Evolutionary conservation across 176 grass and related monocot species (phyloP).

Genomic region (Oryza meridionalis): DNA sequence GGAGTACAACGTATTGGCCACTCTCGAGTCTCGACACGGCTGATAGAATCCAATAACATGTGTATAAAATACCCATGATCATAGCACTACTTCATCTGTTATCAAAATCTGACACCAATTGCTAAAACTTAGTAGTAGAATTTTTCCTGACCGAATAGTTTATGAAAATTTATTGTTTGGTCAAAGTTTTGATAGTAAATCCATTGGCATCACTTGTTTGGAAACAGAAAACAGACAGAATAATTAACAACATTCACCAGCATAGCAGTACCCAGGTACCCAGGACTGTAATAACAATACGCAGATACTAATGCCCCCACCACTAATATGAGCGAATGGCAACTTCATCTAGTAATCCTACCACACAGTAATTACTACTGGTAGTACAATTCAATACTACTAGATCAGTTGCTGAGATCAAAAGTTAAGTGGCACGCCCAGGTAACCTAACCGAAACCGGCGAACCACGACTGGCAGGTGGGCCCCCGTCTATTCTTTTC

Average conservation of each 20-base stretch:
- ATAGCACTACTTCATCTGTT: neutral
- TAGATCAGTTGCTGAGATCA: neutral
- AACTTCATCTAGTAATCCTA: no score
- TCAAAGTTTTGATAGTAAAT: neutral
- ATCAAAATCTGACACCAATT: neutral
- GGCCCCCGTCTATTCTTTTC: neutral
- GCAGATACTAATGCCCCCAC: no score
- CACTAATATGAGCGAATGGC: no score
- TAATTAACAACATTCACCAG: no score
- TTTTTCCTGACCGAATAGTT: neutral
- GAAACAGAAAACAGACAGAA: neutral
- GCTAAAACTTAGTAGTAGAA: neutral
- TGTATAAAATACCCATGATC: neutral
- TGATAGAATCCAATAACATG: conserved; percentile 20
- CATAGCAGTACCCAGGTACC: no score
- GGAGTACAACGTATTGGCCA: neutral
- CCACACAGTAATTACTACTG: no score
- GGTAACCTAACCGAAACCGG: neutral
- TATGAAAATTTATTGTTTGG: neutral
- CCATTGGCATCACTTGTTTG: neutral
- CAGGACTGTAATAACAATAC: no score
- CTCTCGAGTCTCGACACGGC: neutral
- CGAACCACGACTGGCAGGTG: neutral
- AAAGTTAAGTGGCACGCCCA: neutral
- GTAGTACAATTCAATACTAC: no score